phyloP scores from a whole-genome alignment of 768 basidiomycete genomes.

The Pulveroboletus sp. region DNA sequence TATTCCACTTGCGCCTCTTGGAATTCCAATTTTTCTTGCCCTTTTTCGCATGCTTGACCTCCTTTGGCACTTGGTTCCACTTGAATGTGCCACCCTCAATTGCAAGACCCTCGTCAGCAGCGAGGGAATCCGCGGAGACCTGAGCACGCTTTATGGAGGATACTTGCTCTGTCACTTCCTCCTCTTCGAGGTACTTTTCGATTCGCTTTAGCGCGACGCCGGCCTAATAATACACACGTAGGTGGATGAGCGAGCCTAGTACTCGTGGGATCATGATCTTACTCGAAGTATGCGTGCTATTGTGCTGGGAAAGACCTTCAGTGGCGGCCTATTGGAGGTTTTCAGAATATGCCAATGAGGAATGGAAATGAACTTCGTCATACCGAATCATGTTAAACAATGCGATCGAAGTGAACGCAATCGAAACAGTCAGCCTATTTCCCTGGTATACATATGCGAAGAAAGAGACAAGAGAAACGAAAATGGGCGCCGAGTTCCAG shows the following conservation, averaged over 20 bases:
- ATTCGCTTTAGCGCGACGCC: constrained; percentile 61
- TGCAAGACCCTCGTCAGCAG: constrained; percentile 39
- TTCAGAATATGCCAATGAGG: neutral
- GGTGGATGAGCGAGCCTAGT: neutral
- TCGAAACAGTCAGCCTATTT: constrained; percentile 69
- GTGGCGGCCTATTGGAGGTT: constrained; percentile 46
- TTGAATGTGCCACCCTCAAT: constrained; percentile 52
- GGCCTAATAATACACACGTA: constrained; percentile 36
- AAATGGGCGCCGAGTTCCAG: constrained; percentile 74
- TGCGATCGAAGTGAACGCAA: constrained; percentile 87
- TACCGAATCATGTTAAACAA: constrained; percentile 84
- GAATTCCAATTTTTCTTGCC: constrained; percentile 15
- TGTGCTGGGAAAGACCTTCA: constrained; percentile 79
- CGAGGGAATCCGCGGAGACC: constrained; percentile 23
- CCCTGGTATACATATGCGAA: constrained; percentile 68
- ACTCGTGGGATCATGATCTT: neutral
- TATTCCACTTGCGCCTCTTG: neutral
- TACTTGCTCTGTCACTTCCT: constrained; percentile 60
- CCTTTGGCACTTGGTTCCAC: constrained; percentile 51
- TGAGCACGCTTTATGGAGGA: constrained; percentile 47
- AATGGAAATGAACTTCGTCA: constrained; percentile 1
- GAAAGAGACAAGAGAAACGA: constrained; percentile 82
- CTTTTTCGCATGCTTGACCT: constrained; percentile 22
- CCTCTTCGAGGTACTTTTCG: constrained; percentile 56
- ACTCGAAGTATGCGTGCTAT: constrained; percentile 73